phyloP scores from a whole-genome alignment of 2,329 filamentous ascomycete genomes.

The Alternaria sp. region DNA sequence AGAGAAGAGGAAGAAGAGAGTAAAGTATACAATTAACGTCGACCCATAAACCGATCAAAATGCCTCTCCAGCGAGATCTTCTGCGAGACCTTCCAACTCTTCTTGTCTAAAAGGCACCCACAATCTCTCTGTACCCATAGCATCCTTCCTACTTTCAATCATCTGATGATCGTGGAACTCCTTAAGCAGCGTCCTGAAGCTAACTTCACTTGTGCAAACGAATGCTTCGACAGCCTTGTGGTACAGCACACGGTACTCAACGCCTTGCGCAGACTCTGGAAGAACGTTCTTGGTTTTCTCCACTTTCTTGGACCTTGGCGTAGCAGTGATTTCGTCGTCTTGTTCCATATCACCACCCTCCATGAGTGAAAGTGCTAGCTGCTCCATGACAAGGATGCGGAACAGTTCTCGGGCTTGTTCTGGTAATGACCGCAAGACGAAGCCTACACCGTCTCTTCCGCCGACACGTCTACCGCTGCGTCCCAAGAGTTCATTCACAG shows the following conservation, averaged over 20 bases:
- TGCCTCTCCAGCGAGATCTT: conserved; percentile 67
- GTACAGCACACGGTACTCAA: conserved; percentile 91
- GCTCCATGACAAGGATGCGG: conserved; percentile 82
- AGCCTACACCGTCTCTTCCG: conserved; percentile 89
- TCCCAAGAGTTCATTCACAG: conserved; percentile 86
- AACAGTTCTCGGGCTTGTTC: conserved; percentile 93
- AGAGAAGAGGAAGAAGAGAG: neutral
- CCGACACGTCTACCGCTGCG: conserved; percentile 80
- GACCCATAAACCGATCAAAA: conserved; percentile 25
- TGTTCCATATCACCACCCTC: conserved; percentile 48
- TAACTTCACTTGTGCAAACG: conserved; percentile 95
- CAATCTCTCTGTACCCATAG: conserved; percentile 82
- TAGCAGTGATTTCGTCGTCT: conserved; percentile 28
- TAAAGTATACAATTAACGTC: neutral
- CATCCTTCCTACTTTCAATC: conserved; percentile 87
- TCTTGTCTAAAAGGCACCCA: conserved; percentile 86
- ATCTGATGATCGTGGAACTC: conserved; percentile 99
- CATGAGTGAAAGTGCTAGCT: conserved; percentile 72
- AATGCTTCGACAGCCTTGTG: conserved; percentile 97
- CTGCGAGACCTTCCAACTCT: conserved; percentile 87
- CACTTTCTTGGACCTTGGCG: conserved; percentile 35
- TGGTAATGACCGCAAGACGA: conserved; percentile 87
- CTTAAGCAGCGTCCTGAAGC: conserved; percentile 90
- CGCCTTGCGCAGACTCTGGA: conserved; percentile 62
- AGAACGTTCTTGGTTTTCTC: conserved; percentile 32